phyloP scores from a whole-genome alignment of 73 alveolate genomes.

The Paramecium sexaurelia region DNA sequence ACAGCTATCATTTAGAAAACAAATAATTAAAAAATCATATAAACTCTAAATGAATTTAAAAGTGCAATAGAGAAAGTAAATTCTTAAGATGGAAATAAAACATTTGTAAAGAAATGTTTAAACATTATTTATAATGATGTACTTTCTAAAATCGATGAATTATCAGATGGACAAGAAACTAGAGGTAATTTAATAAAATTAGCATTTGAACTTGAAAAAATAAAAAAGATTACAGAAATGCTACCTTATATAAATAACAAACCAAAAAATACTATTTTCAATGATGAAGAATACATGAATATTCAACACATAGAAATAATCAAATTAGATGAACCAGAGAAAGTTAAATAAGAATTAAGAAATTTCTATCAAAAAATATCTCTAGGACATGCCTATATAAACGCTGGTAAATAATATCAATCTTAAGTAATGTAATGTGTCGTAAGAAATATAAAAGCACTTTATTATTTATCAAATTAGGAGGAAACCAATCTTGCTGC shows the following conservation, averaged over 20 bases:
- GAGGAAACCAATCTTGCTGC: constrained; percentile 4
- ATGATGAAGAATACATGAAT: not conserved
- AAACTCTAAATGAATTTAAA: not conserved
- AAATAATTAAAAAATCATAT: not conserved
- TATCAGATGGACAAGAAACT: not conserved
- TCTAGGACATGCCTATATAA: constrained; percentile 12
- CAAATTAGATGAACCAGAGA: not conserved
- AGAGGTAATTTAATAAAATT: not conserved
- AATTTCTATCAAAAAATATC: not conserved
- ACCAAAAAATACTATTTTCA: not conserved
- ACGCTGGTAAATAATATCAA: not conserved
- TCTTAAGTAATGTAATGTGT: not conserved
- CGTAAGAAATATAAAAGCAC: not conserved
- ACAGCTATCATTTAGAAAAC: not conserved
- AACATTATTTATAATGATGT: not conserved
- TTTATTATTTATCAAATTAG: not conserved
- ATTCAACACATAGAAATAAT: not conserved
- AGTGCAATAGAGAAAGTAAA: not conserved
- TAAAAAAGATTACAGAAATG: not conserved
- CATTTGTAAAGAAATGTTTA: not conserved
- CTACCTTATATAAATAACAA: not conserved
- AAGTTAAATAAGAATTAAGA: not conserved
- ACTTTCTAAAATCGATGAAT: not conserved
- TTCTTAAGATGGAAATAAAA: not conserved
- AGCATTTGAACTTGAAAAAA: not conserved